phyloP scores from a whole-genome alignment of 768 basidiomycete genomes.

The Phylloporus scabripes region DNA sequence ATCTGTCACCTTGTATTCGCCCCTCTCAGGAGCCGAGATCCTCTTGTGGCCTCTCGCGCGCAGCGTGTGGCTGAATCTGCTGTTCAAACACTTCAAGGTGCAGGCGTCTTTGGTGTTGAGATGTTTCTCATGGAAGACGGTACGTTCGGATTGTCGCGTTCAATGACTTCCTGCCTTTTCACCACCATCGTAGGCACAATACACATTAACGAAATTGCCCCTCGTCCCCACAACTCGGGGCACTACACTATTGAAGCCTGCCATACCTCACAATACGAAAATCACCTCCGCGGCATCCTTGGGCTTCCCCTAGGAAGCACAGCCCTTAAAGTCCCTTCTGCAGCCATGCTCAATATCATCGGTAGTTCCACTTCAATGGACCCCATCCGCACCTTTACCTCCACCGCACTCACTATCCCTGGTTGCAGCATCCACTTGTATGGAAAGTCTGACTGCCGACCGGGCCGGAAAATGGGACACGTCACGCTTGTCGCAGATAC shows the following conservation, averaged over 20 bases:
- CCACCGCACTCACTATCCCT: constrained; percentile 59
- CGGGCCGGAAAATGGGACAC: constrained; percentile 97
- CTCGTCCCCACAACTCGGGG: constrained; percentile 96
- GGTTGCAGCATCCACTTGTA: constrained; percentile 88
- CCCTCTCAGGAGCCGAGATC: constrained; percentile 63
- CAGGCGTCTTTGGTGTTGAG: constrained; percentile 96
- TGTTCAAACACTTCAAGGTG: constrained; percentile 72
- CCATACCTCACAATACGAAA: constrained; percentile 93
- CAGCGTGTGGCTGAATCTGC: constrained; percentile 74
- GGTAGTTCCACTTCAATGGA: constrained; percentile 67
- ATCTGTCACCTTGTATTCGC: constrained; percentile 92
- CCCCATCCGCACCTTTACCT: constrained; percentile 50
- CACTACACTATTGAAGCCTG: constrained; percentile 99
- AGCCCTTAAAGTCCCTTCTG: constrained; percentile 75
- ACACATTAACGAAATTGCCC: constrained; percentile 94
- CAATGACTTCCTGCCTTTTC: not conserved
- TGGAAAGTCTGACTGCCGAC: constrained; percentile 86
- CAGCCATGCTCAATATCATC: constrained; percentile 93
- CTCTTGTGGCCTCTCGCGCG: constrained; percentile 53
- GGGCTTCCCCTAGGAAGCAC: constrained; percentile 87
- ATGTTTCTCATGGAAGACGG: constrained; percentile 93
- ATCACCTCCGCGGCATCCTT: constrained; percentile 93
- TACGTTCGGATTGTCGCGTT: constrained; percentile 29
- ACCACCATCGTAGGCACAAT: constrained; percentile 50
- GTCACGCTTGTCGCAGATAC: constrained; percentile 82